Evolutionary conservation across 2,329 filamentous ascomycete genomes (phyloP).

Genomic region (Hortaea sp.): DNA sequence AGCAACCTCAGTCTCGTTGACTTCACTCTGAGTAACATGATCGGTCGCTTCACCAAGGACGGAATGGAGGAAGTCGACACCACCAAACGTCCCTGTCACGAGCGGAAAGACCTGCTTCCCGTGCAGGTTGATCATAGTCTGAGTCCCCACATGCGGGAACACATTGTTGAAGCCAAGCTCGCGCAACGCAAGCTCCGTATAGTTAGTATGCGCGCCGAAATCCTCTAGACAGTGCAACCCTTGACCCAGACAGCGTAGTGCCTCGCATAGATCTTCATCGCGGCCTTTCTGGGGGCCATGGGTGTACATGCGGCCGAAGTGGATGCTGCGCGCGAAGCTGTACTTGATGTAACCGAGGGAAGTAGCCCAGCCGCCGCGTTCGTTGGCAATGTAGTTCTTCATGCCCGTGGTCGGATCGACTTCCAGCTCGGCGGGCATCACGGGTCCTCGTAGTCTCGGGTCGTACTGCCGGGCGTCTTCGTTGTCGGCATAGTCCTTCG

Average conservation of each 20-base stretch:
- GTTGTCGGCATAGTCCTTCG: slow-evolving; percentile 64
- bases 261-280: slow-evolving; percentile 39
- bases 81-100: slow-evolving; percentile 46
- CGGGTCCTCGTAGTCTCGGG: slow-evolving; percentile 67
- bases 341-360: slow-evolving; percentile 56
- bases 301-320: slow-evolving; percentile 39
- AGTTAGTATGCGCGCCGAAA: slow-evolving; percentile 47
- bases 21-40: slow-evolving; percentile 39
- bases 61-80: slow-evolving; percentile 36
- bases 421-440: slow-evolving; percentile 40
- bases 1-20: slow-evolving; percentile 38
- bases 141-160: slow-evolving; percentile 42
- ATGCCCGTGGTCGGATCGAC: slow-evolving; percentile 60
- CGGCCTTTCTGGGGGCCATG: slow-evolving; percentile 31
- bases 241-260: slow-evolving; percentile 41
- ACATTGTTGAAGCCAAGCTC: slow-evolving; percentile 43
- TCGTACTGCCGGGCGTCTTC: slow-evolving; percentile 77
- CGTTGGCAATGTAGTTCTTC: slow-evolving; percentile 99
- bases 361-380: slow-evolving; percentile 77
- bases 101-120: slow-evolving; percentile 41
- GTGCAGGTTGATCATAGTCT: slow-evolving; percentile 35
- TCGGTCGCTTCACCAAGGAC: slow-evolving; percentile 42
- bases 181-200: slow-evolving; percentile 42
- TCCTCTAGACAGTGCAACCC: slow-evolving; percentile 46
- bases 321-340: slow-evolving; percentile 38